phyloP scores from a whole-genome alignment of 2,329 filamentous ascomycete species.

The Stemphylium lycopersici region DNA sequence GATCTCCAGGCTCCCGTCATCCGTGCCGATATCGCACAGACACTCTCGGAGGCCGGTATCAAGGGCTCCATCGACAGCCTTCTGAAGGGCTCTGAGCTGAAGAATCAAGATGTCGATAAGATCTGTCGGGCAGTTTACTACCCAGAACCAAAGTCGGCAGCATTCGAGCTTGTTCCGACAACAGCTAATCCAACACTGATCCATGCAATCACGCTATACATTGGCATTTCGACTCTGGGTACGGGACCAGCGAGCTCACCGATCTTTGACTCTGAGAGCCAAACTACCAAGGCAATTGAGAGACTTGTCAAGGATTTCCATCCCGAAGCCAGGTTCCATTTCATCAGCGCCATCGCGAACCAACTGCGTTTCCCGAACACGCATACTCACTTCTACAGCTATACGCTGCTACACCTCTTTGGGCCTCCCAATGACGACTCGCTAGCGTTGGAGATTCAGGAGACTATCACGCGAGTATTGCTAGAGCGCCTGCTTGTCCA shows the following conservation, averaged over 20 bases:
- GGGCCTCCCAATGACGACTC: constrained; percentile 62
- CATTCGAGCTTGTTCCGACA: constrained; percentile 70
- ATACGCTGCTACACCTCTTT: constrained; percentile 83
- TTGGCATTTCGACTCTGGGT: constrained; percentile 74
- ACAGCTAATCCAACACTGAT: constrained; percentile 73
- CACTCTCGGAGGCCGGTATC: constrained; percentile 58
- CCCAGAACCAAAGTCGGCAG: constrained; percentile 63
- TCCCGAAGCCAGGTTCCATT: constrained; percentile 81
- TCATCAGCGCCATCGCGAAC: constrained; percentile 84
- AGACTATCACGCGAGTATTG: constrained; percentile 88
- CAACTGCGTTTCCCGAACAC: constrained; percentile 89
- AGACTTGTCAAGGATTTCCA: constrained; percentile 76
- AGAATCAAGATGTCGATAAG: constrained; percentile 75
- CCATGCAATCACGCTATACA: constrained; percentile 82
- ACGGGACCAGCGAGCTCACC: constrained; percentile 64
- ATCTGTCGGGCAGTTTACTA: constrained; percentile 75
- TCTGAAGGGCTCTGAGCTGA: constrained; percentile 61
- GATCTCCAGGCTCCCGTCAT: constrained; percentile 71
- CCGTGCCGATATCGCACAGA: constrained; percentile 65
- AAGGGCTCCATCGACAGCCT: constrained; percentile 60
- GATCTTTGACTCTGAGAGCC: constrained; percentile 67
- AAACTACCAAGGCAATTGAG: constrained; percentile 75
- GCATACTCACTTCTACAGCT: constrained; percentile 91
- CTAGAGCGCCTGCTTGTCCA: constrained; percentile 87
- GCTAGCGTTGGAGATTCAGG: constrained; percentile 77